phyloP scores from a whole-genome alignment of 345 rosid species.

The Aquilaria malaccensis region DNA sequence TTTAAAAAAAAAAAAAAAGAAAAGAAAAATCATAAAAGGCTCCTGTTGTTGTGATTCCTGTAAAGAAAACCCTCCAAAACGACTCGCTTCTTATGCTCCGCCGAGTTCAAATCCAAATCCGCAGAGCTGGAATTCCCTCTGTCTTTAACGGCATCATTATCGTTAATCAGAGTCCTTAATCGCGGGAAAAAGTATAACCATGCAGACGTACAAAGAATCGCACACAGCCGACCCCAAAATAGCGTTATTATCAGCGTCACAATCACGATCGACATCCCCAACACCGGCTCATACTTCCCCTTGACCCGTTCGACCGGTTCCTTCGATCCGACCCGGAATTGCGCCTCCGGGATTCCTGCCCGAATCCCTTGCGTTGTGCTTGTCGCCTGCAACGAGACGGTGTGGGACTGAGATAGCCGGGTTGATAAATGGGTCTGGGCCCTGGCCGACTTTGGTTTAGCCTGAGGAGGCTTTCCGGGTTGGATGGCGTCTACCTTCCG shows the following conservation, averaged over 20 bases:
- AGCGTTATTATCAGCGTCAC: conserved; percentile 45
- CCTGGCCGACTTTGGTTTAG: conserved; percentile 12
- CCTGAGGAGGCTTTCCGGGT: conserved; percentile 22
- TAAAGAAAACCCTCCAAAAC: conserved; percentile 68
- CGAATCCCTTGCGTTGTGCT: background rate
- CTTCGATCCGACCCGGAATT: background rate
- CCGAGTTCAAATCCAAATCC: conserved; percentile 30
- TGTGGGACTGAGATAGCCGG: background rate
- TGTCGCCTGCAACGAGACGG: conserved; percentile 5
- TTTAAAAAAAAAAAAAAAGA: too few species aligned
- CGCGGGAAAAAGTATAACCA: conserved; percentile 50
- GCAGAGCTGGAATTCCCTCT: background rate
- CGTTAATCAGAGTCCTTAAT: conserved; percentile 9
- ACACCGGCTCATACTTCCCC: conserved; percentile 27
- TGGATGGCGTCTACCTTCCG: conserved; percentile 8
- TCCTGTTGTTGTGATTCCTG: conserved; percentile 25
- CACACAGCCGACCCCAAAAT: conserved; percentile 58
- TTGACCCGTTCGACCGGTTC: background rate
- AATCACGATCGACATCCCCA: conserved; percentile 50
- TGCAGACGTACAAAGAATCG: conserved; percentile 56
- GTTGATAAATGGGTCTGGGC: background rate
- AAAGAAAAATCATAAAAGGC: too few species aligned
- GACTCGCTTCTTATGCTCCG: conserved; percentile 52
- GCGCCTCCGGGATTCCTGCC: background rate
- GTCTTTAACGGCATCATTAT: conserved; percentile 10